Evolutionary conservation across 176 grass and related monocot species (phyloP), one percentile per base, ranked within the genome.

Genomic region (Bolboschoenus planiculmis): DNA sequence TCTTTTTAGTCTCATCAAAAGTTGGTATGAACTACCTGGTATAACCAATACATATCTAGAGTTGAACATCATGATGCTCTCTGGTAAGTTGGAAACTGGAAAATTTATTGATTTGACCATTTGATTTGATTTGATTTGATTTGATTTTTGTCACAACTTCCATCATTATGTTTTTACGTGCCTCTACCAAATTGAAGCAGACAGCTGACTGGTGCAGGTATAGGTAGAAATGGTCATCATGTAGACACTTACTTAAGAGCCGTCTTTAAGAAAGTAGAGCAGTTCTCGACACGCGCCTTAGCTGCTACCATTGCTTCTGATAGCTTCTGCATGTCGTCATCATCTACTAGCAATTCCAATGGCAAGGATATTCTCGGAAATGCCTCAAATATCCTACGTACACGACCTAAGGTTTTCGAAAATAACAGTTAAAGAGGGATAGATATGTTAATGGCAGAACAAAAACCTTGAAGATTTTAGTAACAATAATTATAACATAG

Each of bases 341-440:
- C 95, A 70, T 95, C 91, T 47, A 10, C 56, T 63, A 83, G 87
- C 86, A 85, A 90, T 87, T 88, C 86, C 81, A 83, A 95, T 84
- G 96, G 91, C 56, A 95, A 56, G 77, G 86, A 84, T 85, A 99
- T 93, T 90, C 76, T 95, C 23, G 96, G 96, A 88, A 99, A 99
- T 23, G 82, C 89, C 82, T 95, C 84, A 2, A 93, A 99, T 20
- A 99, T 91, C 85, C 85, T 95, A 81, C 92, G 86, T 88, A 99
- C 67, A 63, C 84, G 85, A 88, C 78, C 95, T 98, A 88, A 48
- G 37, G 76, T 91, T 81, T 86, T 85, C 65, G 33, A 82, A 80
- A 82, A 72, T 79, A 89, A 85, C 34, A 73, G 87, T 87, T 67
- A 90, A 62, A 86, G 62, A 78, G 44, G 15, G 14, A 40, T 40